Conservation (phyloP, 202 grass and related monocot genomes). For the Eragrostis tef region DNA sequence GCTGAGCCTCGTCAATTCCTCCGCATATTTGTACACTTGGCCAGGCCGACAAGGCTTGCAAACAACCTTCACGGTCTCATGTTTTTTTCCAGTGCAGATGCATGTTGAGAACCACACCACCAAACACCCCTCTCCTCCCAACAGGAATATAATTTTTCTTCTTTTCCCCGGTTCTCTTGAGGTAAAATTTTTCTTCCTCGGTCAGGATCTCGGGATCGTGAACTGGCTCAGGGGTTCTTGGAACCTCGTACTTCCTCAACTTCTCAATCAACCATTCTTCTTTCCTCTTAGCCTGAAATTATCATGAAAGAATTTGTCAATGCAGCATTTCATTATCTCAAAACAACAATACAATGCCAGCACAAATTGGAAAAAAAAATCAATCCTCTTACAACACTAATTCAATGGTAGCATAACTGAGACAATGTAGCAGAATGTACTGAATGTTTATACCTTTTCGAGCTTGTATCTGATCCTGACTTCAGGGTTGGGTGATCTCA, state of each 20-base stretch:
- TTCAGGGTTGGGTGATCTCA: constrained; percentile 80
- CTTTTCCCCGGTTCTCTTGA: constrained; percentile 70
- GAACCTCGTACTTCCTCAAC: constrained; percentile 71
- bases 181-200: constrained; percentile 71
- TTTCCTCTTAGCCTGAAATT: constrained; percentile 73
- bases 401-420: neutral
- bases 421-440: neutral
- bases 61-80: constrained; percentile 71
- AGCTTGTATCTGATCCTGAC: constrained; percentile 83
- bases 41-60: constrained; percentile 71
- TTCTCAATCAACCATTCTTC: constrained; percentile 89
- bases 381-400: neutral
- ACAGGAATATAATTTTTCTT: constrained; percentile 76
- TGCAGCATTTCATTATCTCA: neutral
- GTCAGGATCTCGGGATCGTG: constrained; percentile 82
- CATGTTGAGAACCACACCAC: constrained; percentile 84
- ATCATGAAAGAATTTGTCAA: constrained; percentile 4
- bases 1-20: constrained; percentile 63
- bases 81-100: constrained; percentile 85
- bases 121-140: constrained; percentile 79
- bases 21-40: constrained; percentile 69
- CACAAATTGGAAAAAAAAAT: neutral
- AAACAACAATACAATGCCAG: neutral
- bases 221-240: constrained; percentile 41
- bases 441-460: constrained; percentile 43